Base-by-base conservation (phyloP, 176 grass and related monocot species). In the Canna indica region DNA sequence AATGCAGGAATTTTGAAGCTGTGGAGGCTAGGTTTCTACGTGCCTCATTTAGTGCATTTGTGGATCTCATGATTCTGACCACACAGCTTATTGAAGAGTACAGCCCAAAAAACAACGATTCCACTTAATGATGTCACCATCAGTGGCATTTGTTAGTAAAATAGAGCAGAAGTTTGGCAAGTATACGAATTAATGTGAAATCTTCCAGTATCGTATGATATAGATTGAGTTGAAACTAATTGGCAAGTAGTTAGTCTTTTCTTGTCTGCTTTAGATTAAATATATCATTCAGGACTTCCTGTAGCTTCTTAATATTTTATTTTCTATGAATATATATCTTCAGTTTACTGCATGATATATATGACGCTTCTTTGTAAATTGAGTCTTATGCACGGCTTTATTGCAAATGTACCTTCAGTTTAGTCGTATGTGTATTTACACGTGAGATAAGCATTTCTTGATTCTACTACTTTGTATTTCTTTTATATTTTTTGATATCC, bases 21-120 rank as follows among this genome's bases (percentile, higher is more conserved):
- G 81, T 79, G 46, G 92, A 96, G 74, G 83, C 92, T 29, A 81
- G 88, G 27, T 89, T 96, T 69, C 79, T 96, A 1, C 80, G 86
- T 48, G 88, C 92, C 76, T 91, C 86, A 0, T 96, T 89, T 72
- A 90, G 88, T 25, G 68, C 83, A 14, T 88, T 96, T 61, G 83
- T 91, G 1, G 86, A 96, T 72, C 83, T 90, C 30, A 81, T 91
- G 75, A 80, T 86, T 33, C 81, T 96, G 17, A 81, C 85, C 12
- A 86, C 93, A 5, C 85, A 96, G 69, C 80, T 96, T 31, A 85
- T 91, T 0, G 88, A 96, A 75, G 85, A 91, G 80, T 91, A 83
- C 8, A 79, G 79, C 20, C 62, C 30, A 25, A 72, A 69, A 20
- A 18, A n/a, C 50, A 54, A 2, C 6, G 15, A 1, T 17, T 17